phyloP scores from a whole-genome alignment of 306 rosid species.

The Adenanthera pavonina region DNA sequence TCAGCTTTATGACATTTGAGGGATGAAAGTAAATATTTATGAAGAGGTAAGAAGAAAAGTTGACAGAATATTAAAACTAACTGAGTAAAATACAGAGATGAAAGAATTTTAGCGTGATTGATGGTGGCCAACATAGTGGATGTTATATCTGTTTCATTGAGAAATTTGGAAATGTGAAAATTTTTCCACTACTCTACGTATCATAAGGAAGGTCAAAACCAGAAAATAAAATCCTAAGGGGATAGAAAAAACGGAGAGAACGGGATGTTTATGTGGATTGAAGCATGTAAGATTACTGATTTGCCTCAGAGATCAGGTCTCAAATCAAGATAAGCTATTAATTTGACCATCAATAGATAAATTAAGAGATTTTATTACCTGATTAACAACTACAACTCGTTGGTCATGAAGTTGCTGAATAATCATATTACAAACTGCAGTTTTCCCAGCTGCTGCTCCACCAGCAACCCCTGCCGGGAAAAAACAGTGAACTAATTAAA shows the following conservation, averaged over 20 bases:
- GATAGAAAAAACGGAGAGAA: not conserved
- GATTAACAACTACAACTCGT: conserved; percentile 93
- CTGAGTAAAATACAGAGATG: conserved; percentile 17
- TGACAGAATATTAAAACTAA: conserved; percentile 12
- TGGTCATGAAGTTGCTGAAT: conserved; percentile 99
- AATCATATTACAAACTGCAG: conserved; percentile 95
- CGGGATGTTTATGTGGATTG: too few species aligned
- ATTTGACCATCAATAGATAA: not conserved
- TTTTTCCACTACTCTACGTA: conserved; percentile 23
- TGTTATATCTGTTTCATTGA: not conserved
- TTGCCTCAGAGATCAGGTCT: conserved; percentile 13
- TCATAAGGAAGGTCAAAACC: conserved; percentile 14
- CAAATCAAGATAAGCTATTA: conserved; percentile 14
- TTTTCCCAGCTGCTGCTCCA: conserved; percentile 98
- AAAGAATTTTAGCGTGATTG: conserved; percentile 9
- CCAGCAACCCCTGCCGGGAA: conserved; percentile 87
- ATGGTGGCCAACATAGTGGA: conserved; percentile 27
- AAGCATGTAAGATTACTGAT: too few species aligned
- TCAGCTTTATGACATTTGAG: conserved; percentile 2
- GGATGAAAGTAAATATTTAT: conserved; percentile 2
- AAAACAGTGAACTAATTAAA: not conserved
- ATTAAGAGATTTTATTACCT: conserved; percentile 55
- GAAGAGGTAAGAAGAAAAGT: conserved; percentile 1
- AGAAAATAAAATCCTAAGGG: conserved; percentile 5
- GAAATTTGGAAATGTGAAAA: conserved; percentile 32